phyloP scores from a whole-genome alignment of 352 stramenopile genomes.

The Plasmopara halstedii region DNA sequence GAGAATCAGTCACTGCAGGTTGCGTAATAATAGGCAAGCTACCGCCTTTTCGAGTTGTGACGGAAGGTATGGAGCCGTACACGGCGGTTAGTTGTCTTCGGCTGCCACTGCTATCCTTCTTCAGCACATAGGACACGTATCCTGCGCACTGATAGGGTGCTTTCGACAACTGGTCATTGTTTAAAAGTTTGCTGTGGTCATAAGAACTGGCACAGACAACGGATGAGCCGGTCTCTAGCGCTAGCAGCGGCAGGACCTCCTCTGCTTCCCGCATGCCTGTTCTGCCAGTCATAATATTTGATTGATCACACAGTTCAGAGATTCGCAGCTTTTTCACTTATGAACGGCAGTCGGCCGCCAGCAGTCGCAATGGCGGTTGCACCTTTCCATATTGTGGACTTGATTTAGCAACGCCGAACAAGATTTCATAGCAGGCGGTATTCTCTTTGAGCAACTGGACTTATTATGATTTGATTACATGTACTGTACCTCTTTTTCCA shows the following conservation, averaged over 20 bases:
- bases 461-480: too few species aligned
- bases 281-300: conserved; percentile 14
- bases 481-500: too few species aligned
- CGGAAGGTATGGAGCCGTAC: conserved; percentile 35
- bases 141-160: conserved; percentile 20
- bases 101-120: conserved; percentile 5
- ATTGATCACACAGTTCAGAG: not conserved
- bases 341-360: conserved; percentile 7
- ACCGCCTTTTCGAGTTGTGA: conserved; percentile 3
- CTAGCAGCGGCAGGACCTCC: conserved; percentile 20
- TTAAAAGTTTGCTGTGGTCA: not conserved
- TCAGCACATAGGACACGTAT: conserved; percentile 27
- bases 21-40: conserved; percentile 3
- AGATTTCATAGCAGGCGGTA: too few species aligned
- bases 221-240: conserved; percentile 6
- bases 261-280: conserved; percentile 18
- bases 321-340: conserved; percentile 15
- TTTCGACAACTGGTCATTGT: not conserved
- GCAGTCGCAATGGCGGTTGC: conserved; percentile 9
- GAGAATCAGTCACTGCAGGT: conserved; percentile 10
- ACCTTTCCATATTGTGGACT: conserved; percentile 16
- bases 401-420: conserved; percentile 7
- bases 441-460: too few species aligned
- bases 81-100: conserved; percentile 14
- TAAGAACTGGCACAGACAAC: not conserved